Conservation (phyloP, 164 flowering plant genomes). For the Piper longum region DNA sequence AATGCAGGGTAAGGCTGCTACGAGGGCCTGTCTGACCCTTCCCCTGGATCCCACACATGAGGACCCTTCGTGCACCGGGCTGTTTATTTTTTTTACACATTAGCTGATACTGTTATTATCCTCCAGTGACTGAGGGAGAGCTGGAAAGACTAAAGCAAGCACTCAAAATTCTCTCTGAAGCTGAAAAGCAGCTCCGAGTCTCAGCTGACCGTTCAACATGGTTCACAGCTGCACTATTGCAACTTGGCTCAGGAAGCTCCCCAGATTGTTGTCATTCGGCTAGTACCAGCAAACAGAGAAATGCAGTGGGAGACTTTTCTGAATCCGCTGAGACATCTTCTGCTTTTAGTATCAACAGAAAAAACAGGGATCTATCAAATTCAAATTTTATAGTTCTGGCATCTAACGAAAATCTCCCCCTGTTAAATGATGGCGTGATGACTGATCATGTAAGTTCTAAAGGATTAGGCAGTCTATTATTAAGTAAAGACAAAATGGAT, state of each 20-base stretch:
- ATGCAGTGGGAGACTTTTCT: constrained; percentile 52
- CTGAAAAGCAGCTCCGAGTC: constrained; percentile 88
- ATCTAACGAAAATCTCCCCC: constrained; percentile 16
- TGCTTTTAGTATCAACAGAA: constrained; percentile 23
- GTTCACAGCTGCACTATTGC: constrained; percentile 89
- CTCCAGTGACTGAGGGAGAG: constrained; percentile 69
- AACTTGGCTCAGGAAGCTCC: constrained; percentile 70
- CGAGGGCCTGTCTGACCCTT: background rate
- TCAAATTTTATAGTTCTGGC: constrained; percentile 22
- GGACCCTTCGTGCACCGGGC: too few species aligned
- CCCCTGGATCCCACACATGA: background rate
- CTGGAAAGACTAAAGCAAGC: constrained; percentile 73
- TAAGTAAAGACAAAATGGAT: constrained; percentile 36
- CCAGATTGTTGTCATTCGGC: constrained; percentile 45
- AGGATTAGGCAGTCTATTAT: constrained; percentile 16
- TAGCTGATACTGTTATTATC: background rate
- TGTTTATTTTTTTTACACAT: too few species aligned
- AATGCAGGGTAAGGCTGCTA: too few species aligned
- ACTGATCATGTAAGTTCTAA: constrained; percentile 16
- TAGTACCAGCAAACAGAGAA: constrained; percentile 57
- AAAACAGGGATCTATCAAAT: constrained; percentile 20
- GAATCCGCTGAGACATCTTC: constrained; percentile 33
- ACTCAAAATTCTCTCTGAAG: constrained; percentile 81
- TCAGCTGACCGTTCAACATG: constrained; percentile 85
- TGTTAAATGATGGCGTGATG: constrained; percentile 14